phyloP scores from a whole-genome alignment of 1,284 basidiomycete genomes.

The Cutaneotrichosporon sp. region DNA sequence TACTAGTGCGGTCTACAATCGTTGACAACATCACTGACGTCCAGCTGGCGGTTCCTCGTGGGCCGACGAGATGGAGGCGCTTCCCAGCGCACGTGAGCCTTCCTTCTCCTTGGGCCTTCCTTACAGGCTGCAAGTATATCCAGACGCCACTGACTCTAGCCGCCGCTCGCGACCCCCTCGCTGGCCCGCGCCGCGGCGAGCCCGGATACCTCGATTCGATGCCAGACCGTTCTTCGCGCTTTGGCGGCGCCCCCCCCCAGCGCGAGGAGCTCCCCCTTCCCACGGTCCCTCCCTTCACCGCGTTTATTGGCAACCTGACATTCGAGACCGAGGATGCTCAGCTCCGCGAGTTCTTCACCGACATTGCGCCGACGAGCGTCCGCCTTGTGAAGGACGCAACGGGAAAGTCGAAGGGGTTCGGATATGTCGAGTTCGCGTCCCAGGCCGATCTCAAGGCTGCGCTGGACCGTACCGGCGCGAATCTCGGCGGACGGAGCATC shows the following conservation, averaged over 20 bases:
- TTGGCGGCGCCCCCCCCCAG: slow-evolving; percentile 51
- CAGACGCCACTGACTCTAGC: slow-evolving; percentile 38
- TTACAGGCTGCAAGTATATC: neutral
- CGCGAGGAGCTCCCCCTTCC: slow-evolving; percentile 92
- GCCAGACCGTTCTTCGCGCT: slow-evolving; percentile 39
- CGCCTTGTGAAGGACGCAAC: slow-evolving; percentile 89
- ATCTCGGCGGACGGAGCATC: slow-evolving; percentile 70
- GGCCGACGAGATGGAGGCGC: slow-evolving; percentile 17
- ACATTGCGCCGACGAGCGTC: slow-evolving; percentile 66
- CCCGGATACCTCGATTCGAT: slow-evolving; percentile 49
- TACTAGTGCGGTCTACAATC: slow-evolving; percentile 54
- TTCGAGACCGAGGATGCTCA: slow-evolving; percentile 87
- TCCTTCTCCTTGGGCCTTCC: slow-evolving; percentile 6
- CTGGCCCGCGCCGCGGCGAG: slow-evolving; percentile 45
- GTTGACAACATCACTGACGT: neutral
- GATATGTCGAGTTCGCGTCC: slow-evolving; percentile 89
- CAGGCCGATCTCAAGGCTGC: slow-evolving; percentile 80
- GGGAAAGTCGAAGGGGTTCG: slow-evolving; percentile 95
- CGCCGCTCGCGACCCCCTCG: slow-evolving; percentile 43
- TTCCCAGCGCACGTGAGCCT: slow-evolving; percentile 14
- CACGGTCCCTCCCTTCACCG: slow-evolving; percentile 90
- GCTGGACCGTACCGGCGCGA: slow-evolving; percentile 58
- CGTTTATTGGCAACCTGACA: slow-evolving; percentile 90
- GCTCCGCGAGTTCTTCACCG: slow-evolving; percentile 69
- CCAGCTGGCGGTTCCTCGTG: slow-evolving; percentile 1